Base-by-base conservation (phyloP, 75 land plant genomes). In the Gnetum montanum region DNA sequence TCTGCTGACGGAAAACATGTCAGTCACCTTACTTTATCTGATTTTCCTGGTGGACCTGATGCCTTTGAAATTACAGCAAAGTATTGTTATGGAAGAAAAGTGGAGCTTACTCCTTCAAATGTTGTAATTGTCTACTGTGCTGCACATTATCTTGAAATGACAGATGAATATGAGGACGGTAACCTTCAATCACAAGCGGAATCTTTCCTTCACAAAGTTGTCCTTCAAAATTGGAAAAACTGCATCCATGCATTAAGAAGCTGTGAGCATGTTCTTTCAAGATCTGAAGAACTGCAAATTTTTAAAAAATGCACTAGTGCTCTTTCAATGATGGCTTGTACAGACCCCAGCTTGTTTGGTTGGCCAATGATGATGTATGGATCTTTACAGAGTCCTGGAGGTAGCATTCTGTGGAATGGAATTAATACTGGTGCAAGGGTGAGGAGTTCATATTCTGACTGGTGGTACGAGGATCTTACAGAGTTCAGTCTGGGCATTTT, bases 321-420 rank as follows among this genome's bases (percentile, higher is more conserved):
- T 24, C 48, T 80, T 6, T 46, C 86, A 30, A 47, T 68, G 64
- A 85, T 79, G 79, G 86, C 68, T 31, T 84, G 85, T 55, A 79
- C 86, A 59, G 87, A 90, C 61, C 76, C 81, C 0, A 82, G 79
- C 53, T 59, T 84, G 58, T 75, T 76, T 65, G 86, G 86, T 10
- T 90, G 90, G 90, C 86, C 96, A 2, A 75, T 77, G 78, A 71
- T 68, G 76, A 71, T 70, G 70, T 79, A 80, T 60, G 77, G 83
- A 29, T 70, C 72, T 37, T 53, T 89, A 59, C 96, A 90, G 51
- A 82, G 90, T 61, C 96, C 96, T n/a, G 90, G 84, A 38, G 96
- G 96, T 29, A 85, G 86, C 57, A 68, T 90, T 7, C 58, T 90
- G 15, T 90, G 96, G 96, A 90, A 90, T 64, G 96, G 96, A 29